Conservation (phyloP, 768 basidiomycete species). For the Amanita fuliginea region DNA sequence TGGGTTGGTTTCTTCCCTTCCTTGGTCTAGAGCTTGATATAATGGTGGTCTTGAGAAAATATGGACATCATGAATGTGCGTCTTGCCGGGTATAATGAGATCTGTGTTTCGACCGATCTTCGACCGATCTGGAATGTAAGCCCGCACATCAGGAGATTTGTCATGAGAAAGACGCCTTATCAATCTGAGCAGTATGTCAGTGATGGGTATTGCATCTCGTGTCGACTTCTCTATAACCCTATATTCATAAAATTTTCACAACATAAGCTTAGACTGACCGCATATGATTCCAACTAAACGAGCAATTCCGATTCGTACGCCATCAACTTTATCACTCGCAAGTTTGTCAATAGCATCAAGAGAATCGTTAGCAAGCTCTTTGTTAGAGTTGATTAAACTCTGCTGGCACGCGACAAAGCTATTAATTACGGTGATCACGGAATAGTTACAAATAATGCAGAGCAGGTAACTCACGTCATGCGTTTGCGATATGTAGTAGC, state of each 20-base stretch:
- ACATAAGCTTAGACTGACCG: conserved; percentile 29
- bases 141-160: conserved; percentile 47
- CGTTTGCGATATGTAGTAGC: conserved; percentile 46
- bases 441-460: not conserved
- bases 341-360: conserved; percentile 47
- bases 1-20: not conserved
- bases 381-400: conserved; percentile 33
- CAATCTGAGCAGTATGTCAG: conserved; percentile 26
- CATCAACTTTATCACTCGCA: conserved; percentile 59
- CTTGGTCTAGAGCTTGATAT: not conserved
- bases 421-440: conserved; percentile 5
- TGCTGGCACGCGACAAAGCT: conserved; percentile 73
- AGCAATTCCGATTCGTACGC: conserved; percentile 82
- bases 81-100: not conserved
- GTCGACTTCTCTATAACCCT: conserved; percentile 18
- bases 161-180: conserved; percentile 41
- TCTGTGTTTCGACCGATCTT: conserved; percentile 5
- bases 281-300: conserved; percentile 48
- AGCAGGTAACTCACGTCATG: conserved; percentile 49
- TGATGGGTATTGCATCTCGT: conserved; percentile 18
- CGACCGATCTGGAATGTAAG: conserved; percentile 36
- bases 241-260: not conserved
- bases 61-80: conserved; percentile 9
- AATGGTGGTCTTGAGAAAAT: conserved; percentile 25
- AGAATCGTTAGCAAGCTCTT: conserved; percentile 31